Base-by-base conservation (phyloP, 2,329 filamentous ascomycete species). In the Aspergillus persii region DNA sequence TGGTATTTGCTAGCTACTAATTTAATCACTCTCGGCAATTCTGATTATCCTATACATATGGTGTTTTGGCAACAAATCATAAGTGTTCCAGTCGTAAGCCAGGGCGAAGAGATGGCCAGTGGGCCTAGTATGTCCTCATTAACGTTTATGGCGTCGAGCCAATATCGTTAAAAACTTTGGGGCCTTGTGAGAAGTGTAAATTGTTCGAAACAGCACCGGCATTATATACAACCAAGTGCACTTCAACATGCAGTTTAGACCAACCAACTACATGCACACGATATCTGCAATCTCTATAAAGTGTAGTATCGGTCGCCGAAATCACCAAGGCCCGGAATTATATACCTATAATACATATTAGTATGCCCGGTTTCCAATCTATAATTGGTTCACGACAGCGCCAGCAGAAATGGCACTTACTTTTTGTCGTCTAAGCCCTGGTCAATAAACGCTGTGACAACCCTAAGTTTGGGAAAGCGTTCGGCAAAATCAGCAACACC, bases 291-390 rank as follows among this genome's bases (percentile, higher is more conserved):
- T 23, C 3, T n/a, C 76, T 81, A 96, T 76, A 96, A 86, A 57
- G 94, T 97, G 77, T 97, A 98, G 78, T 95, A 98, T 65, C 94
- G 84, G 75, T 98, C 94, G 61, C 94, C 94, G 76, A 98, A 98
- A 75, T 98, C 94, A 66, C 94, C 94, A 18, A 98, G 83, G 30
- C 94, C 94, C 30, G 94, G 94, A 56, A 96, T 86, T 71, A 98
- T 98, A 75, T 97, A 98, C 76, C 94, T 98, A 74, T 64, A 54
- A 44, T 26, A 65, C 50, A 50, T 36, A 26, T 52, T 23, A 63
- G 67, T 53, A 67, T 61, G 54, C 27, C 5, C 9, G 1, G 1
- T 23, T 15, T 27, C 18, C 8, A 47, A 18, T 47, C 8, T 1
- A 8, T 8, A 23, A n/a, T n/a, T 23, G 18, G 18, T 23, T 23